These are phyloP conservation scores for Paecilomyces variotii DNA, from an alignment of 2,329 filamentous ascomycete species.

Conservation along the genomic window DNA sequence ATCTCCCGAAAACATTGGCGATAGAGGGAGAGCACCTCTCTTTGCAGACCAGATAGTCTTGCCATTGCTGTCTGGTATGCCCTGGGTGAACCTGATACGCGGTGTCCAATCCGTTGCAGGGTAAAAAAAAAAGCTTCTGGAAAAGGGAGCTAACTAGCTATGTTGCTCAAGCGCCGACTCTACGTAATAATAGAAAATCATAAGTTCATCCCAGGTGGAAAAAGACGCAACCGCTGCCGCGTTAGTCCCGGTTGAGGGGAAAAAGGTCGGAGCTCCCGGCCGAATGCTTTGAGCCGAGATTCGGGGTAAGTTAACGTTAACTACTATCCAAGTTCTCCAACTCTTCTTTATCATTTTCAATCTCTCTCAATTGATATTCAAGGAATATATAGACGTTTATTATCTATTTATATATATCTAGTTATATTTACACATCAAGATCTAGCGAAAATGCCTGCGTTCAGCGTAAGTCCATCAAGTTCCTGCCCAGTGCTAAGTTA, in stretches of 20 bases:
- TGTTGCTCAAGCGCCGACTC: neutral
- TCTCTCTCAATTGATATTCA: conserved; percentile 2
- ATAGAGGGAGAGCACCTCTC: conserved; percentile 79
- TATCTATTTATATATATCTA: neutral
- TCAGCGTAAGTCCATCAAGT: conserved; percentile 35
- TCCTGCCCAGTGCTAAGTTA: neutral
- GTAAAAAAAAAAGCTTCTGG: conserved; percentile 1
- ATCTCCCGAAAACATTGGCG: conserved; percentile 75
- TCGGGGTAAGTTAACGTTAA: neutral
- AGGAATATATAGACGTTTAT: neutral
- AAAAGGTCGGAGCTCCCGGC: conserved; percentile 13
- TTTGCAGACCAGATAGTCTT: conserved; percentile 76
- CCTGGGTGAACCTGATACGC: too few species aligned
- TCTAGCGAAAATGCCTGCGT: conserved; percentile 32
- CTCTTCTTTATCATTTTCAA: neutral
- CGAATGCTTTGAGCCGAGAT: conserved; percentile 11
- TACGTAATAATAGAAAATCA: neutral
- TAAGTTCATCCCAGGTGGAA: conserved; percentile 1
- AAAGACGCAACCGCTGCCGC: conserved; percentile 1
- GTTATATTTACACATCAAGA: neutral
- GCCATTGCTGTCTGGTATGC: conserved; percentile 15
- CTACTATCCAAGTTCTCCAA: neutral
- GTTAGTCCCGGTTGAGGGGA: conserved; percentile 11
- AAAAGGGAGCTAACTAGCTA: neutral
- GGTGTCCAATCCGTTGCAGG: neutral